phyloP scores from a whole-genome alignment of 2,329 filamentous ascomycete species.

The Davidsoniella neocaledoniae region DNA sequence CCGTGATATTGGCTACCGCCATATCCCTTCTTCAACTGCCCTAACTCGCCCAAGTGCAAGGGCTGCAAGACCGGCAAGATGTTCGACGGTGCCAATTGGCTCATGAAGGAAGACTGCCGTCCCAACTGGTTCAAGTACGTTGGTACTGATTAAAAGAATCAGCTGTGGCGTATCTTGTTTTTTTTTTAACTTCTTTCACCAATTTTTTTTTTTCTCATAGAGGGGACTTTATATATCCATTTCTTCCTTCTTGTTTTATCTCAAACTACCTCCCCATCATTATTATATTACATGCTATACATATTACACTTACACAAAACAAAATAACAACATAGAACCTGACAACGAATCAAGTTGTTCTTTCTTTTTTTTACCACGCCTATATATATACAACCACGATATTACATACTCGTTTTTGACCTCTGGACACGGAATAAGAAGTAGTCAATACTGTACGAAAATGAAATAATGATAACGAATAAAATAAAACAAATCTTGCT shows the following conservation, averaged over 20 bases:
- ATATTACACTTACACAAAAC: no score
- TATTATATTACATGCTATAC: neutral
- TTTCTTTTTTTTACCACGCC: no score
- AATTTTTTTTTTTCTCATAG: neutral
- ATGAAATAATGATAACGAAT: no score
- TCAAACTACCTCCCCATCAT: neutral
- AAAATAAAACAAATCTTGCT: no score
- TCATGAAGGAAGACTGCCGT: constrained; percentile 83
- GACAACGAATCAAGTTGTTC: no score
- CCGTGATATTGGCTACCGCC: constrained; percentile 96
- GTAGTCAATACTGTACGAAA: no score
- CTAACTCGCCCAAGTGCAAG: constrained; percentile 84
- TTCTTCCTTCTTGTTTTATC: neutral
- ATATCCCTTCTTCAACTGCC: constrained; percentile 97
- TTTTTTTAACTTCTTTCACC: neutral
- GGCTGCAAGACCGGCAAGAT: constrained; percentile 76
- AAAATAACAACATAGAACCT: no score
- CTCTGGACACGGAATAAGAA: no score
- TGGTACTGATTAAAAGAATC: constrained; percentile 46
- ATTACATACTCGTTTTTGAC: no score
- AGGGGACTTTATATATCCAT: neutral
- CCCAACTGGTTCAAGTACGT: constrained; percentile 96
- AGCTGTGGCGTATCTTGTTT: neutral
- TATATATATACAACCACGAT: no score
- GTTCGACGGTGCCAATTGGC: constrained; percentile 71